Percentiles rank a stretch among this genome's conserved stretches.
phyloP scores from a whole-genome alignment of 2,329 filamentous ascomycete genomes.

The Cladosporium velox region DNA sequence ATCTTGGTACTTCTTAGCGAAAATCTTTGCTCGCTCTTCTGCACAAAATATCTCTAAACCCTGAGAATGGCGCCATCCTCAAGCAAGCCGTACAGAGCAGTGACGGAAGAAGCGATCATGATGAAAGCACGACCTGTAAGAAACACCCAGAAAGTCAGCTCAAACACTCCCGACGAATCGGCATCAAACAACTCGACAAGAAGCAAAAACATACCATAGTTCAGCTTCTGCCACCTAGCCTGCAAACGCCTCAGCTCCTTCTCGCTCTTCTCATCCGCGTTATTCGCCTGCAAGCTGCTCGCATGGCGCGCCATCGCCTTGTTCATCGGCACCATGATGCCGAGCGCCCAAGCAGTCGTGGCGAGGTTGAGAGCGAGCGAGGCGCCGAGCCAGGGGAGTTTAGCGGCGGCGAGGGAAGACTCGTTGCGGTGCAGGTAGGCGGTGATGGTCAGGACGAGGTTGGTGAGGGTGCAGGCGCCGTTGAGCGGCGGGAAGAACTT shows the following conservation, averaged over 20 bases:
- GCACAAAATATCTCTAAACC: not conserved
- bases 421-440: constrained; percentile 32
- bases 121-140: constrained; percentile 29
- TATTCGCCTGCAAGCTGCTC: constrained; percentile 29
- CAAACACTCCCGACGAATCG: not conserved
- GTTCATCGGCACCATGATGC: constrained; percentile 38
- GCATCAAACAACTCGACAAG: not conserved
- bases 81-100: constrained; percentile 17
- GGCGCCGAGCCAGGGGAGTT: constrained; percentile 30
- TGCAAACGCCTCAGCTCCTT: constrained; percentile 33
- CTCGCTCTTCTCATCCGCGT: constrained; percentile 31
- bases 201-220: constrained; percentile 29
- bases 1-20: not conserved
- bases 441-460: constrained; percentile 32
- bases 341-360: constrained; percentile 35
- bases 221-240: constrained; percentile 33
- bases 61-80: constrained; percentile 19
- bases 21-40: not conserved
- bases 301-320: constrained; percentile 32
- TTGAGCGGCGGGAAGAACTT: constrained; percentile 38
- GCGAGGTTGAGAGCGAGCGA: constrained; percentile 30
- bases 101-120: constrained; percentile 27
- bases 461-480: constrained; percentile 34
- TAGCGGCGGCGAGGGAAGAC: constrained; percentile 25
- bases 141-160: constrained; percentile 16